These are phyloP conservation scores for Aspergillus sp. DNA, from an alignment of 2,329 filamentous ascomycete genomes.

Conservation along the genomic window DNA sequence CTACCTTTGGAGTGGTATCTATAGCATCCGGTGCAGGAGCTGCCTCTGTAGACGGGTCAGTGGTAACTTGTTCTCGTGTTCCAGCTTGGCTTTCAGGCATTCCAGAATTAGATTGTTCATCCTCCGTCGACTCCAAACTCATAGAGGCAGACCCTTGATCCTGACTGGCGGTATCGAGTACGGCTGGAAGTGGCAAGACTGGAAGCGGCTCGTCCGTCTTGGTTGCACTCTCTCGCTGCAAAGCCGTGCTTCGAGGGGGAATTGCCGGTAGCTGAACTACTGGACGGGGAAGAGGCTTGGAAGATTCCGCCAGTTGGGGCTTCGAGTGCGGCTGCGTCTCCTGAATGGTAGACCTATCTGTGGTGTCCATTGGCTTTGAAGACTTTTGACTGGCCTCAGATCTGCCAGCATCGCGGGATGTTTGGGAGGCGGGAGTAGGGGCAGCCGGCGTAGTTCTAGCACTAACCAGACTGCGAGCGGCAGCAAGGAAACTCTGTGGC, in stretches of 20 bases:
- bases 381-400: not conserved
- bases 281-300: not conserved
- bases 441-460: conserved; percentile 4
- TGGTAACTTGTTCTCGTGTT: not conserved
- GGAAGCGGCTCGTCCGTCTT: not conserved
- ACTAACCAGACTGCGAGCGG: conserved; percentile 14
- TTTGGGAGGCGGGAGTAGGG: not conserved
- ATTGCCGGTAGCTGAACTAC: not conserved
- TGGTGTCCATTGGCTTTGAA: not conserved
- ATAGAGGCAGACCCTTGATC: not conserved
- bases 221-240: not conserved
- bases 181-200: not conserved
- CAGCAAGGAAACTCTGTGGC: conserved; percentile 21
- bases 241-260: not conserved
- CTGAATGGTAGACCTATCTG: not conserved
- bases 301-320: not conserved
- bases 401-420: conserved; percentile 10
- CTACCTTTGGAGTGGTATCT: not conserved
- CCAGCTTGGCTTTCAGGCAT: not conserved
- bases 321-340: not conserved
- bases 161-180: not conserved
- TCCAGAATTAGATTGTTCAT: not conserved
- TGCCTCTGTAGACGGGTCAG: not conserved
- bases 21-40: not conserved
- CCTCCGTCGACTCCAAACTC: not conserved